Base-by-base conservation (phyloP, 2,329 filamentous ascomycete genomes). In the Aspergillus sp. region DNA sequence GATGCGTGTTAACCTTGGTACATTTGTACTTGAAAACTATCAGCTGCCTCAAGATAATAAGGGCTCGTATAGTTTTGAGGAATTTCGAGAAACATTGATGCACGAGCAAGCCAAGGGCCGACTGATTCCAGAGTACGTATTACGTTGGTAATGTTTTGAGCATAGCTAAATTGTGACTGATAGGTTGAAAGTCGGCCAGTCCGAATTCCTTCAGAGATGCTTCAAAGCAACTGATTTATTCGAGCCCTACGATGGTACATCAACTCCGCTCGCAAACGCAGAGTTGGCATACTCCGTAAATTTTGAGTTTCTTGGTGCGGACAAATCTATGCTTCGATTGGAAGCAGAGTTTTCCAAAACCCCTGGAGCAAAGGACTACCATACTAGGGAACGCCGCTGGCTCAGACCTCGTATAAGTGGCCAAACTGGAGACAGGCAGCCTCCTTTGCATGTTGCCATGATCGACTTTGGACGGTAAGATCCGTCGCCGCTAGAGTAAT, bases 1-100 rank as follows among this genome's bases (percentile, higher is more conserved):
- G 11, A 76, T 80, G 74, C 70, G 77, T 40, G 69, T 77, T 2
- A 75, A 75, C 22, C 72, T 80, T 48, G 77, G 77, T 4, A 68
- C 70, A 3, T 75, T 79, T 54, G 66, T 75, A 3, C 68, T 79
- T 22, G 67, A 72, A 9, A 63, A 70, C 12, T 79, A 74, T 52
- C 68, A 69, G 13, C 51, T 60, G 17, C 69, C 74, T 0, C 51
- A 62, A 2, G 60, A 70, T 33, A 63, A 60, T 11, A 66, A 64
- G 34, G 22, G 58, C 5, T 63, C 58, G 30, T 75, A 76, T 59
- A 57, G 59, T 2, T 69, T 75, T 56, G 70, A 73, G 41, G 75
- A 79, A 42, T 79, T 80, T 54, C 64, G 68, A 40, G 67, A 70
- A 20, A 78, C 78, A 75, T 53, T 79, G 39, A 60, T 70, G 20